Base-by-base conservation (phyloP, 768 basidiomycete species). In the Amanita rimosa region DNA sequence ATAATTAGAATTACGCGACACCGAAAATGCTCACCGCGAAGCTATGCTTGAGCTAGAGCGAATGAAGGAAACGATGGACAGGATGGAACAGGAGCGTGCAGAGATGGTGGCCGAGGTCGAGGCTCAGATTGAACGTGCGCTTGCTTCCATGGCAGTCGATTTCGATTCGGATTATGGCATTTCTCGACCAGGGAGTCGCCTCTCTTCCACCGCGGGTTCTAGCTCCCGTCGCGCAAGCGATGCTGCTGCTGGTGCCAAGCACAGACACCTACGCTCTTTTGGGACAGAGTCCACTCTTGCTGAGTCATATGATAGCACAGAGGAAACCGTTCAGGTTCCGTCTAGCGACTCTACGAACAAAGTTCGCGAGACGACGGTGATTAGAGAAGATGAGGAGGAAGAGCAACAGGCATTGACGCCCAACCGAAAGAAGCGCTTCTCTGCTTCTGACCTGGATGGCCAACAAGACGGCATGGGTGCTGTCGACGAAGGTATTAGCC, bases 21-120 rank as follows among this genome's bases (percentile, higher is more conserved):
- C 92, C 0, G 93, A 96, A 64, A 54, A 50, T 14, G 89, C 88
- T 16, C 89, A 93, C 62, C 73, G 75, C 50, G 80, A 88, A 26
- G 93, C 93, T 4, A 68, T 83, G 61, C 46, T 71, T n/a, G 91
- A 96, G 65, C 71, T 95, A 38, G 78, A 85, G 54, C 72, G 73
- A 53, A 95, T 96, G 93, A 79, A 78, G 53, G 74, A 79, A 7
- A 78, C 77, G 3, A 92, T 92, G 86, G 86, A 89, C 38, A 78
- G 67, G 59, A 90, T 92, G 88, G 89, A 92, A 61, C 68, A 78
- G 58, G 90, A 86, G 66, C 85, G 89, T 53, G 78, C 82, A 46
- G 84, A 83, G 58, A 88, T 90, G 89, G 83, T 92, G 36, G 87
- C 86, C n/a, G 89, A 92, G 65, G 88, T 92, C 19, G 89, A 92